Conservation (phyloP, 768 basidiomycete species). For the Pleurotus tuoliensis region DNA sequence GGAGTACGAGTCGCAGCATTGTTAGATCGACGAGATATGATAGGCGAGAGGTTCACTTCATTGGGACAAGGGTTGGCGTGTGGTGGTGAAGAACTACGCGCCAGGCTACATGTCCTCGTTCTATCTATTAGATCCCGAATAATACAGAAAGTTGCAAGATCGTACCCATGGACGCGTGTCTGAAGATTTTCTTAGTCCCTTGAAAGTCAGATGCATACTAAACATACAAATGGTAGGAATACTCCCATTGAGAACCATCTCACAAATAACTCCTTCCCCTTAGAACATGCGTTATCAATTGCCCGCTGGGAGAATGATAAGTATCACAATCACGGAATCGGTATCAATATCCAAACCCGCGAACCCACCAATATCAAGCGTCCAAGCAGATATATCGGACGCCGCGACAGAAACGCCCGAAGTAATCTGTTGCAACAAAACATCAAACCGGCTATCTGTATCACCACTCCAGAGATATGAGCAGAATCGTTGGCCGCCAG, state of each 20-base stretch:
- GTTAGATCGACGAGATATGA: background rate
- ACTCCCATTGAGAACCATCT: constrained; percentile 33
- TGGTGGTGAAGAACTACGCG: constrained; percentile 16
- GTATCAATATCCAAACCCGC: constrained; percentile 27
- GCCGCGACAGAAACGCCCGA: constrained; percentile 29
- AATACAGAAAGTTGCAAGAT: background rate
- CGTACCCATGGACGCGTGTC: constrained; percentile 29
- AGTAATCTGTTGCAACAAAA: constrained; percentile 31
- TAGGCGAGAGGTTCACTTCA: constrained; percentile 13
- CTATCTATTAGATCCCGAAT: constrained; percentile 12
- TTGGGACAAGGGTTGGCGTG: constrained; percentile 30
- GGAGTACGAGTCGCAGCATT: background rate
- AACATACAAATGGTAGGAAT: constrained; percentile 30
- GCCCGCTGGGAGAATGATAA: background rate
- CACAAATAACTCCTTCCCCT: constrained; percentile 30
- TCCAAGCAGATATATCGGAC: constrained; percentile 33
- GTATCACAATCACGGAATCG: constrained; percentile 15
- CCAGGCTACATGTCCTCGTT: constrained; percentile 23
- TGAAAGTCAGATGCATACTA: background rate
- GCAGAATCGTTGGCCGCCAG: constrained; percentile 32
- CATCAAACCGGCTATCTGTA: constrained; percentile 28
- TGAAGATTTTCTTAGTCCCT: constrained; percentile 1
- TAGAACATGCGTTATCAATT: constrained; percentile 3
- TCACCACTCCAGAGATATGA: constrained; percentile 35
- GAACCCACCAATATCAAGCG: constrained; percentile 34